These are phyloP conservation scores for Botrytis pseudocinerea DNA, from an alignment of 2,329 filamentous ascomycete genomes.

Conservation along the genomic window DNA sequence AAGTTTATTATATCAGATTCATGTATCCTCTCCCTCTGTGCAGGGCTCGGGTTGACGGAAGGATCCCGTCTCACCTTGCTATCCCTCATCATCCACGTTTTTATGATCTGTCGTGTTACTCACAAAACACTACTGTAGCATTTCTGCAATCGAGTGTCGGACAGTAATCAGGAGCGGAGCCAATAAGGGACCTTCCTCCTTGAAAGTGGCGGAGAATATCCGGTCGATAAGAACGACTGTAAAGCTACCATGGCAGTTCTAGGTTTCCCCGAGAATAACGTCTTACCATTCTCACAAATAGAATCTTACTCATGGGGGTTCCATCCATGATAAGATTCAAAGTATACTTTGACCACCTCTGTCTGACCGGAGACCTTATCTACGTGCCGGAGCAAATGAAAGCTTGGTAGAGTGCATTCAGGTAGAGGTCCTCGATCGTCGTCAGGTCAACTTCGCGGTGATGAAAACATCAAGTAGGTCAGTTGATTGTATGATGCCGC, in stretches of 20 bases:
- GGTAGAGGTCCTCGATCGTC: neutral
- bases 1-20: neutral
- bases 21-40: neutral
- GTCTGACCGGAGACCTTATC: neutral
- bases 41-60: neutral
- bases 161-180: neutral
- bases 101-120: neutral
- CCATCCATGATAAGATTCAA: neutral
- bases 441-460: neutral
- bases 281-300: neutral
- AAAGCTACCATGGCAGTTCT: neutral
- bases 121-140: neutral
- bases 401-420: neutral
- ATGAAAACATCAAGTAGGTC: neutral
- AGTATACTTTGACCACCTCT: neutral
- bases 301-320: neutral
- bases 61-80: neutral
- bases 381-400: neutral
- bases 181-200: neutral
- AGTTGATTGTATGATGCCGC: neutral
- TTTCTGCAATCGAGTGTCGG: neutral
- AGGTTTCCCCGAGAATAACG: neutral
- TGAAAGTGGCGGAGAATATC: slow-evolving; percentile 3
- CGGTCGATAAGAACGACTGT: neutral
- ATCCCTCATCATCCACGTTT: slow-evolving; percentile 1